Conservation (phyloP, 202 grass and related monocot species). For the Carex sylvatica region DNA sequence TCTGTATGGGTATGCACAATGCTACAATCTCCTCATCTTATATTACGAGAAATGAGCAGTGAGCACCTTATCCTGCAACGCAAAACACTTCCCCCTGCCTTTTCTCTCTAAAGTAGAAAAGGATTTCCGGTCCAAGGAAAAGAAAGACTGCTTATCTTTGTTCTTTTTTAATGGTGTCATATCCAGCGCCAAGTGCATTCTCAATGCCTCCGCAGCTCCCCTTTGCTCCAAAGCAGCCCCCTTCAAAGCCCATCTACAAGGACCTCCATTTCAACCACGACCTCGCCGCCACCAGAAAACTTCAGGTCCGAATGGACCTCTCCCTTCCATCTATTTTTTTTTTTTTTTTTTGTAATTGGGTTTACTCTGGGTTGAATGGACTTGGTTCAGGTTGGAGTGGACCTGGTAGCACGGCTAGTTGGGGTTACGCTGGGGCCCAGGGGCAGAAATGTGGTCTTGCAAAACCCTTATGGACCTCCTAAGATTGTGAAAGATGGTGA, state of each 20-base stretch:
- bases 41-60: not conserved
- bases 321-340: not conserved
- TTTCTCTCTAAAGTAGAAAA: too few species aligned
- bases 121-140: not conserved
- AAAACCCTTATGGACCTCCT: conserved; percentile 86
- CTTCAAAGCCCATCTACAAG: conserved; percentile 62
- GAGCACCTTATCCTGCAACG: not conserved
- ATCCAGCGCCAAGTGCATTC: conserved; percentile 34
- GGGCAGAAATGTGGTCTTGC: conserved; percentile 91
- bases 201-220: conserved; percentile 51
- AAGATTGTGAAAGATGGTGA: conserved; percentile 95
- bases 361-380: not conserved
- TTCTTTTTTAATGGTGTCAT: conserved; percentile 31
- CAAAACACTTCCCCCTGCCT: not conserved
- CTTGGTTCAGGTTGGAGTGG: conserved; percentile 58
- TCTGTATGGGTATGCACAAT: too few species aligned
- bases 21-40: not conserved
- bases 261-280: conserved; percentile 89
- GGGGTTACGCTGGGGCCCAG: conserved; percentile 90
- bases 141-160: not conserved
- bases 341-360: not conserved
- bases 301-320: conserved; percentile 43
- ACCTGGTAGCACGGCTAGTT: conserved; percentile 73
- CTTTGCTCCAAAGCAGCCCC: conserved; percentile 63
- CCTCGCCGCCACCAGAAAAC: conserved; percentile 83